These are phyloP conservation scores for Cladosporium sp. DNA, from an alignment of 2,329 filamentous ascomycete species.

Conservation along the genomic window DNA sequence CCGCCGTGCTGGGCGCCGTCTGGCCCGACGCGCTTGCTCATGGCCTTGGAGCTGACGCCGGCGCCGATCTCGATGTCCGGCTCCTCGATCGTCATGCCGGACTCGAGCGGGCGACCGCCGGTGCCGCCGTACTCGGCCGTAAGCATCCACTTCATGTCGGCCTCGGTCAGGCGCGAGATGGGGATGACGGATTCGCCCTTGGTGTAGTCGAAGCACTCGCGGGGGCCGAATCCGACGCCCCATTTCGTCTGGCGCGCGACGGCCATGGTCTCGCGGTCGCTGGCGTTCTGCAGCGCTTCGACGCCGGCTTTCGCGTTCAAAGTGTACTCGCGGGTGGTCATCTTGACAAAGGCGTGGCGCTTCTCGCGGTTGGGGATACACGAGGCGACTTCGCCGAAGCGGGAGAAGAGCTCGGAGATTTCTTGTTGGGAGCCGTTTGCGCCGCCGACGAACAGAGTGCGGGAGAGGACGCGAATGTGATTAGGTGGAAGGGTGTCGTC, in stretches of 20 bases:
- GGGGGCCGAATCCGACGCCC: constrained; percentile 94
- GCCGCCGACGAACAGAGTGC: constrained; percentile 93
- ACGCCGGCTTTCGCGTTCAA: constrained; percentile 78
- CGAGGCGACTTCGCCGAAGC: constrained; percentile 84
- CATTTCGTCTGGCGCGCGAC: constrained; percentile 71
- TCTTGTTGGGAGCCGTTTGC: constrained; percentile 75
- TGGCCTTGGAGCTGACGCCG: constrained; percentile 82
- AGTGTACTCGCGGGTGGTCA: constrained; percentile 84
- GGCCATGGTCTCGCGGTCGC: constrained; percentile 65
- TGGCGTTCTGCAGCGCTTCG: constrained; percentile 81
- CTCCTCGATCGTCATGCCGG: constrained; percentile 86
- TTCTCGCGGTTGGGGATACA: constrained; percentile 99
- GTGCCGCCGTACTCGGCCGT: constrained; percentile 91
- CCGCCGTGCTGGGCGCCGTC: constrained; percentile 1
- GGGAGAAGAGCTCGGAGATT: constrained; percentile 70
- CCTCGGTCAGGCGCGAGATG: constrained; percentile 86
- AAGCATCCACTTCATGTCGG: constrained; percentile 94
- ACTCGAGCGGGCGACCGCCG: constrained; percentile 72
- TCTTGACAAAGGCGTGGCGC: constrained; percentile 97
- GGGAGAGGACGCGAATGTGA: constrained; percentile 85
- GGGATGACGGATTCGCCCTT: constrained; percentile 91
- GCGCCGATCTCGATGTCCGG: constrained; percentile 98
- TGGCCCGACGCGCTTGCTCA: constrained; percentile 32
- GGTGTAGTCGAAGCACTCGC: constrained; percentile 94
- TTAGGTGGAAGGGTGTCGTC: constrained; percentile 68